A percentile compares a stretch with the other conserved stretches of the same genome.
Conservation (phyloP, 306 rosid species). For the Inga laurina region DNA sequence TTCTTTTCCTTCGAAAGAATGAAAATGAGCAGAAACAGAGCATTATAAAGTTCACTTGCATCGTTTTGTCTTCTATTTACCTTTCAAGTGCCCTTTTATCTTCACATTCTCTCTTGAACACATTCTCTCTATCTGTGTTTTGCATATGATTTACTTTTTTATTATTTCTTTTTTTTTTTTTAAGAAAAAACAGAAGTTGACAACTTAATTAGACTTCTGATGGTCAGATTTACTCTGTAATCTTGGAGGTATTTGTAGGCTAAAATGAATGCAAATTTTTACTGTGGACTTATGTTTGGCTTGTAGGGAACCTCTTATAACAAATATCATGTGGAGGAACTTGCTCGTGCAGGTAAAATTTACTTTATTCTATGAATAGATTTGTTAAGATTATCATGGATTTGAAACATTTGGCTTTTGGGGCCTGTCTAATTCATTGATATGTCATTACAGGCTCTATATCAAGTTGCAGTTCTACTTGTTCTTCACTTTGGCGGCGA, state of each 20-base stretch:
- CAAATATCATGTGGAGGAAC: conserved; percentile 99
- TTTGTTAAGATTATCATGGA: conserved; percentile 5
- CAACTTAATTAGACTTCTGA: not conserved
- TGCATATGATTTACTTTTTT: not conserved
- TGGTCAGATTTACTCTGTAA: conserved; percentile 25
- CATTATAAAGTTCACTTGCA: not conserved
- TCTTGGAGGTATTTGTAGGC: conserved; percentile 3
- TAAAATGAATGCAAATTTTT: conserved; percentile 21
- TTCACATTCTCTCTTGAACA: not conserved
- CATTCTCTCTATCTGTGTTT: conserved; percentile 12
- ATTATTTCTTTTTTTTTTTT: not conserved
- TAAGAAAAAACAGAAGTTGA: not conserved
- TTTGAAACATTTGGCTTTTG: conserved; percentile 14
- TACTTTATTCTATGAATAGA: conserved; percentile 8
- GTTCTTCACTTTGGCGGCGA: conserved; percentile 69
- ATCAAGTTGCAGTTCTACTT: conserved; percentile 81
- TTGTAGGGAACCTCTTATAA: conserved; percentile 92
- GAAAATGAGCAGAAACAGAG: conserved; percentile 15
- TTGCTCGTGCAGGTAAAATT: conserved; percentile 73
- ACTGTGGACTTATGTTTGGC: conserved; percentile 38
- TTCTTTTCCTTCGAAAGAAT: conserved; percentile 11
- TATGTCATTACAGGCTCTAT: conserved; percentile 62
- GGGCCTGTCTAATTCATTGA: conserved; percentile 20
- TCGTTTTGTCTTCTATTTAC: not conserved
- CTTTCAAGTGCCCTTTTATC: not conserved